phyloP scores from a whole-genome alignment of 139 green algal genomes.

The Haematococcus sp. region DNA sequence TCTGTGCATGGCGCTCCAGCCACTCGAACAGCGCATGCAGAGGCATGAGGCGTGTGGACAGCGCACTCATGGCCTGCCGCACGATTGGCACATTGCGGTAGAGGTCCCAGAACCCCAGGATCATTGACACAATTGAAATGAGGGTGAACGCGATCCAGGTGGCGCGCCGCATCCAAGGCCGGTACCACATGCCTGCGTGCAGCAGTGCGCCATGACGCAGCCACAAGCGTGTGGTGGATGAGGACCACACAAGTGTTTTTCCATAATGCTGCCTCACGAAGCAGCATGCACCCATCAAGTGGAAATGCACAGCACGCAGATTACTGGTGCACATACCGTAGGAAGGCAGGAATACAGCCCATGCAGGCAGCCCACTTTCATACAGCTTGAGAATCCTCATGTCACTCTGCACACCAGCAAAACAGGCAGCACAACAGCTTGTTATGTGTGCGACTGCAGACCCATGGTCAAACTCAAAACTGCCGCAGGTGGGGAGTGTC shows the following conservation, averaged over 20 bases:
- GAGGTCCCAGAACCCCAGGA: constrained; percentile 55
- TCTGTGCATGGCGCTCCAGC: constrained; percentile 75
- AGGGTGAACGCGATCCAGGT: constrained; percentile 72
- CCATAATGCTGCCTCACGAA: neutral
- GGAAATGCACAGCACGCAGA: neutral
- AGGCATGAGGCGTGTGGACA: constrained; percentile 44
- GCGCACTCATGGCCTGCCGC: constrained; percentile 18
- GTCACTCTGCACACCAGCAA: constrained; percentile 59
- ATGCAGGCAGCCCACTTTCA: constrained; percentile 68
- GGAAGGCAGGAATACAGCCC: constrained; percentile 69
- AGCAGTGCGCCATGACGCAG: no score
- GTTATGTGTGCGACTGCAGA: no score
- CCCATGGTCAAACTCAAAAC: no score
- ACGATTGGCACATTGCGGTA: constrained; percentile 73
- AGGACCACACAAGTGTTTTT: no score
- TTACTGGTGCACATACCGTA: constrained; percentile 33
- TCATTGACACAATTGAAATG: constrained; percentile 74
- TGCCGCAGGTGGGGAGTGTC: neutral
- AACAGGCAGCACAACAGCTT: no score
- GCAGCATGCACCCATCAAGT: neutral
- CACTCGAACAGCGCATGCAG: constrained; percentile 63
- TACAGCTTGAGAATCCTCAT: constrained; percentile 79
- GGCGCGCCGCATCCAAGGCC: constrained; percentile 71
- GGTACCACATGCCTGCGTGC: constrained; percentile 46
- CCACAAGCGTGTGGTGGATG: no score